Percentiles rank a stretch among this genome's conserved stretches.
phyloP scores from a whole-genome alignment of 768 basidiomycete species.

The Hemileccinum impolitum region DNA sequence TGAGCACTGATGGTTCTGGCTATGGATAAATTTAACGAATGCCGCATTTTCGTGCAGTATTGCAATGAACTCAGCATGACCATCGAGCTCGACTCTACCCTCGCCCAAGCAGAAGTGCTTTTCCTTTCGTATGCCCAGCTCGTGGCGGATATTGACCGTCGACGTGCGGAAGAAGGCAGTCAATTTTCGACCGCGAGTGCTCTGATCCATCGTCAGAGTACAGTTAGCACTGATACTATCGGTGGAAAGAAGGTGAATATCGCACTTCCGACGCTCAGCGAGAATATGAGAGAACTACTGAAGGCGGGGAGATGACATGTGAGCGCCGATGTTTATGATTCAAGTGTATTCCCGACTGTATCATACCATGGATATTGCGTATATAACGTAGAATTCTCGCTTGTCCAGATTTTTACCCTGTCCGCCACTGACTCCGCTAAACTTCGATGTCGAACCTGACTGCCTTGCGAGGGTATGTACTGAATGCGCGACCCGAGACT shows the following conservation, averaged over 20 bases:
- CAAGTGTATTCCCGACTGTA: slow-evolving; percentile 10
- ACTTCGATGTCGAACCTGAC: slow-evolving; percentile 41
- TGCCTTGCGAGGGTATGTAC: slow-evolving; percentile 61
- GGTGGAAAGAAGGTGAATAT: slow-evolving; percentile 28
- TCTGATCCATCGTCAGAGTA: slow-evolving; percentile 34
- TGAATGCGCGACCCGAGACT: slow-evolving; percentile 40
- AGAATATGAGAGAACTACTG: slow-evolving; percentile 60
- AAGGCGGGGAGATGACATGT: slow-evolving; percentile 38
- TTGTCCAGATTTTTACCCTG: background rate
- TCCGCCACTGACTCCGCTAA: background rate
- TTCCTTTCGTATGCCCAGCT: slow-evolving; percentile 89
- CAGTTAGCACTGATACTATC: slow-evolving; percentile 1
- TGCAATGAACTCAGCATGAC: slow-evolving; percentile 95
- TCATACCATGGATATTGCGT: slow-evolving; percentile 12
- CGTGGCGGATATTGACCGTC: slow-evolving; percentile 85
- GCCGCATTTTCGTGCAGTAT: slow-evolving; percentile 46
- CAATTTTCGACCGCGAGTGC: slow-evolving; percentile 18
- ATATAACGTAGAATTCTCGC: background rate
- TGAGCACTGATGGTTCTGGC: slow-evolving; percentile 7
- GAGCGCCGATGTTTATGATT: background rate
- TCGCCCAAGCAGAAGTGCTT: slow-evolving; percentile 95
- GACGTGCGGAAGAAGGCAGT: slow-evolving; percentile 54
- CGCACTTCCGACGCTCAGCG: slow-evolving; percentile 51
- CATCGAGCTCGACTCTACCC: slow-evolving; percentile 92
- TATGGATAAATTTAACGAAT: slow-evolving; percentile 2